Percentiles rank a stretch among this genome's conserved stretches.
Conservation (phyloP, 257 asterid species). For the Solanum pinnatisectum region DNA sequence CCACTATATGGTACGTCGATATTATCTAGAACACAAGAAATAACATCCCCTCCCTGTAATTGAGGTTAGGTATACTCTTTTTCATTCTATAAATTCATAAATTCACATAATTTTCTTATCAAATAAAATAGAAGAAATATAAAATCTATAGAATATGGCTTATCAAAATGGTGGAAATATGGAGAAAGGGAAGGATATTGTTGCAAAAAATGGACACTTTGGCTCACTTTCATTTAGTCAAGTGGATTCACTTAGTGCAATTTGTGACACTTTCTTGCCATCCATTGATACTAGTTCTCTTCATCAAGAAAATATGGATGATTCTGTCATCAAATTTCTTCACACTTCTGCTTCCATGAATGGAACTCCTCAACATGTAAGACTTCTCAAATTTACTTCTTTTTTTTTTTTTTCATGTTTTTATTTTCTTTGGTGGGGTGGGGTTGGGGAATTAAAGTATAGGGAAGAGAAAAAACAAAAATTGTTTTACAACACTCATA, state of each 20-base stretch:
- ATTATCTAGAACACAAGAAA: not conserved
- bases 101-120: not conserved
- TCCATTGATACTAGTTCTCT: not conserved
- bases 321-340: not conserved
- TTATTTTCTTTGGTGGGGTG: not conserved
- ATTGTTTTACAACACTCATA: not conserved
- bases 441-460: not conserved
- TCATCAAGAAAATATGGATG: not conserved
- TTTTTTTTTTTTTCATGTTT: not conserved
- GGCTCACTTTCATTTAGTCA: not conserved
- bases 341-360: not conserved
- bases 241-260: not conserved
- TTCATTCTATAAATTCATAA: not conserved
- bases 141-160: not conserved
- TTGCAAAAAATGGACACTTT: not conserved
- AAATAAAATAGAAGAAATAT: not conserved
- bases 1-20: not conserved
- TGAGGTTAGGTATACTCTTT: not conserved
- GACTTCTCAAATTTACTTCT: not conserved
- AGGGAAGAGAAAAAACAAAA: not conserved
- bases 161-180: not conserved
- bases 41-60: not conserved
- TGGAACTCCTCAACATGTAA: not conserved
- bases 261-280: conserved; percentile 1
- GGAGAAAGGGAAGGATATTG: not conserved